Percentiles rank a stretch among this genome's conserved stretches.
Conservation (phyloP, 2,329 filamentous ascomycete species). For the Epichloe bromicola region DNA sequence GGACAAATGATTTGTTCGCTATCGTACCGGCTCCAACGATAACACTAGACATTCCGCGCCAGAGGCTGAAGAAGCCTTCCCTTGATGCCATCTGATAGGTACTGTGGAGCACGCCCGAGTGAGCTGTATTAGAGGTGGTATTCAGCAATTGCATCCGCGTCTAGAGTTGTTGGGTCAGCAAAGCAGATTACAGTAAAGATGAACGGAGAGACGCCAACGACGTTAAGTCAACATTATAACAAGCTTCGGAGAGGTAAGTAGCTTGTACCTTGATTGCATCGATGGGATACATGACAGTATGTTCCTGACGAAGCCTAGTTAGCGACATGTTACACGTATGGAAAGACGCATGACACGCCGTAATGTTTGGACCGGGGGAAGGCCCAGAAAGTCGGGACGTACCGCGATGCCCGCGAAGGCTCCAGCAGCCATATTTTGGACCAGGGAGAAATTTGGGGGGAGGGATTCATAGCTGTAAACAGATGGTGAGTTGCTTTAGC, state of each 20-base stretch:
- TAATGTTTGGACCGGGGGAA: not conserved
- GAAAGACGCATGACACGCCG: not conserved
- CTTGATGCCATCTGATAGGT: slow-evolving; percentile 83
- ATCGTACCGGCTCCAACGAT: slow-evolving; percentile 78
- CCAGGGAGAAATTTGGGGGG: slow-evolving; percentile 88
- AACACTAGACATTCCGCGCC: slow-evolving; percentile 94
- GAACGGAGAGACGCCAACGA: not conserved
- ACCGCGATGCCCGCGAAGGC: slow-evolving; percentile 95
- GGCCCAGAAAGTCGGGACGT: slow-evolving; percentile 22
- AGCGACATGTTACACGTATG: not conserved
- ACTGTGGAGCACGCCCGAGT: slow-evolving; percentile 82
- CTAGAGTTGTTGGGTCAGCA: slow-evolving; percentile 33
- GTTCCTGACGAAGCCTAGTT: slow-evolving; percentile 49
- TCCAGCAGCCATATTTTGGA: slow-evolving; percentile 90
- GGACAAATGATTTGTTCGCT: slow-evolving; percentile 9
- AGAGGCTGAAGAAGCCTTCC: slow-evolving; percentile 83
- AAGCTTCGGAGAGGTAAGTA: not conserved
- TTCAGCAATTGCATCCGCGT: slow-evolving; percentile 97
- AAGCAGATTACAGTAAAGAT: not conserved
- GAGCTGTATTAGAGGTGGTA: slow-evolving; percentile 65
- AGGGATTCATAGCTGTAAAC: slow-evolving; percentile 71
- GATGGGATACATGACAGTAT: slow-evolving; percentile 98
- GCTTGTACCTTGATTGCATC: slow-evolving; percentile 81
- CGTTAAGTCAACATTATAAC: not conserved
- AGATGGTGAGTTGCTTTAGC: not conserved